Conservation (phyloP, 1,284 basidiomycete species). For the Apiotrichum mycotoxinovorans region DNA sequence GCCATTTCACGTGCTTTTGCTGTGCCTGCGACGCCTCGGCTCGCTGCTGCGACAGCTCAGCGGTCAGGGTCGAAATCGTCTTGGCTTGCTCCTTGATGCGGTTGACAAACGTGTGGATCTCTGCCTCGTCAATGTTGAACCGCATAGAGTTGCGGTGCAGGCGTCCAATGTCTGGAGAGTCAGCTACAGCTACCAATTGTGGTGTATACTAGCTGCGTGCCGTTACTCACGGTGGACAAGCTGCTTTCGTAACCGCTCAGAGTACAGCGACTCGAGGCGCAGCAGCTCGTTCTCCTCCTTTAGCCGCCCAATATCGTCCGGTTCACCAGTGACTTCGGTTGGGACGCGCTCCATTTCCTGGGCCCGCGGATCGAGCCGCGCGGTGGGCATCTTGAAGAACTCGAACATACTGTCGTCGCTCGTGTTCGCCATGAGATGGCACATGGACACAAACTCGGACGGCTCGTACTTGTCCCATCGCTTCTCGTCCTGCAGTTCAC, state of each 20-base stretch:
- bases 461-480: slow-evolving; percentile 45
- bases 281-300: slow-evolving; percentile 36
- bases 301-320: slow-evolving; percentile 15
- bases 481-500: slow-evolving; percentile 40
- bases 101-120: slow-evolving; percentile 46
- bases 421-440: slow-evolving; percentile 38
- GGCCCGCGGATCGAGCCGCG: slow-evolving; percentile 3
- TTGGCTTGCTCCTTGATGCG: slow-evolving; percentile 43
- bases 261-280: slow-evolving; percentile 36
- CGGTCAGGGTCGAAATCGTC: slow-evolving; percentile 33
- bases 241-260: slow-evolving; percentile 34
- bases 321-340: background rate
- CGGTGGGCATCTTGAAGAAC: slow-evolving; percentile 22
- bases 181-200: too few species aligned
- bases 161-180: slow-evolving; percentile 37
- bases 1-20: slow-evolving; percentile 45
- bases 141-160: slow-evolving; percentile 40
- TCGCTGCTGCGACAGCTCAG: slow-evolving; percentile 35
- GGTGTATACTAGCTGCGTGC: too few species aligned
- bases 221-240: slow-evolving; percentile 36
- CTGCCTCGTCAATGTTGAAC: slow-evolving; percentile 45
- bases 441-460: slow-evolving; percentile 36
- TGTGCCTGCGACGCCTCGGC: slow-evolving; percentile 38
- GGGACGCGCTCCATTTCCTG: slow-evolving; percentile 11
- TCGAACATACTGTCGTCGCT: slow-evolving; percentile 28